These are phyloP conservation scores for Pseudophaeomoniella oleicola DNA, from an alignment of 2,329 filamentous ascomycete species.

Conservation along the genomic window DNA sequence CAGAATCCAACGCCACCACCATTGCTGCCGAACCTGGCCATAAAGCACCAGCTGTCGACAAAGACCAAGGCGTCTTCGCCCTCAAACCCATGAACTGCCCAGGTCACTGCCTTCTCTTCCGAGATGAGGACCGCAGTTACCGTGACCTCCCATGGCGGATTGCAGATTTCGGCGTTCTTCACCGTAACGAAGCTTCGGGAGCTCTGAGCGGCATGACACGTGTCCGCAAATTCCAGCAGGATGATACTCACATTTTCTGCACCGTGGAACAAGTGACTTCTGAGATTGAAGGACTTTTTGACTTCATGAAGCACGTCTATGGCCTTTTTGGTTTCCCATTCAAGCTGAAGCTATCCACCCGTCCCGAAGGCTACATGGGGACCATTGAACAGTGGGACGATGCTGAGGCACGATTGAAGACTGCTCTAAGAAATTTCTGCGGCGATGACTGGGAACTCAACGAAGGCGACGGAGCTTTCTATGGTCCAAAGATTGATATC, in stretches of 20 bases:
- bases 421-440: slow-evolving; percentile 66
- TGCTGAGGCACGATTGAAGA: slow-evolving; percentile 67
- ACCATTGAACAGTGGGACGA: slow-evolving; percentile 76
- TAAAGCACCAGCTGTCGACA: slow-evolving; percentile 18
- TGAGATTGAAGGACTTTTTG: slow-evolving; percentile 72
- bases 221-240: slow-evolving; percentile 87
- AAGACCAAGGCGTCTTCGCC: slow-evolving; percentile 69
- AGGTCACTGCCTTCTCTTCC: slow-evolving; percentile 80
- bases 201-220: slow-evolving; percentile 81
- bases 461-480: slow-evolving; percentile 91
- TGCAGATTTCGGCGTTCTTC: slow-evolving; percentile 89
- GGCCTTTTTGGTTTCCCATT: slow-evolving; percentile 78
- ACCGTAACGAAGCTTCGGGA: slow-evolving; percentile 89
- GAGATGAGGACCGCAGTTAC: slow-evolving; percentile 71
- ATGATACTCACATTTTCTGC: slow-evolving; percentile 95
- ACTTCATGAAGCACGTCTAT: slow-evolving; percentile 70
- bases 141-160: slow-evolving; percentile 80
- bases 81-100: slow-evolving; percentile 99
- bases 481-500: slow-evolving; percentile 97
- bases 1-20: slow-evolving; percentile 7
- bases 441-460: slow-evolving; percentile 74
- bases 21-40: slow-evolving; percentile 17
- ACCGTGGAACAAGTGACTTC: slow-evolving; percentile 59
- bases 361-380: slow-evolving; percentile 78
- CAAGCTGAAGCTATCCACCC: slow-evolving; percentile 87